Base-by-base conservation (phyloP, 2,329 filamentous ascomycete species). In the Graphiopsis chlorocephala region DNA sequence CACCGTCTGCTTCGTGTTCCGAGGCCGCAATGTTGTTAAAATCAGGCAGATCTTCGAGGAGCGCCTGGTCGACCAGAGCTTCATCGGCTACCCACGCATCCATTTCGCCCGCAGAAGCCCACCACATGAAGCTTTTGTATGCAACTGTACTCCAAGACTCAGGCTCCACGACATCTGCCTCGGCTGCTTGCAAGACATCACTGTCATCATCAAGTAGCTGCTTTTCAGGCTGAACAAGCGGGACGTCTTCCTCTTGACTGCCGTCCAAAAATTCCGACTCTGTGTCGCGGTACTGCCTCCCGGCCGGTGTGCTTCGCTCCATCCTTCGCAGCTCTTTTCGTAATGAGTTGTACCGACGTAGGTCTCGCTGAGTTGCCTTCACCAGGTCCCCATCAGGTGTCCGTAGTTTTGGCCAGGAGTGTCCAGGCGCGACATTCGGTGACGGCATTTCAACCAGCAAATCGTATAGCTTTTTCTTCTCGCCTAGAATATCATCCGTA, bases 391-490 rank as follows among this genome's bases (percentile, higher is more conserved):
- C 88, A 61, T 86, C 83, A 55, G 81, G 79, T 15, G 81, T 85
- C 72, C 92, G 88, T 25, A 97, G 85, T 3, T 85, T 87, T 0
- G 94, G 94, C 88, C 93, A 97, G 8, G 85, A 47, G 29, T 68
- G 67, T 61, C 28, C 72, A 58, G 28, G 59, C 3, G 86, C 78
- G 14, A 64, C 14, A 14, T 38, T 26, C 1, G 38, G 28, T 0
- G 87, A 84, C 0, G 93, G 92, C 73, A 98, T 85, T 62, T 91
- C 92, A 66, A 98, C 89, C 45, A 97, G 85, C 71, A 97, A 84
- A 75, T 99, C 95, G 83, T 93, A 98, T 2, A 99, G 85, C 2
- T 90, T 86, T 59, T 88, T 86, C 79, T 98, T 98, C 77, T 92
- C 90, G 55, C 87, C 88, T 15, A 99, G 84, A 65, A 99, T 95